A percentile compares a stretch with the other conserved stretches of the same genome.
phyloP scores from a whole-genome alignment of 192 early-diverging fungal genomes.

The Irineochytrium annulatum region DNA sequence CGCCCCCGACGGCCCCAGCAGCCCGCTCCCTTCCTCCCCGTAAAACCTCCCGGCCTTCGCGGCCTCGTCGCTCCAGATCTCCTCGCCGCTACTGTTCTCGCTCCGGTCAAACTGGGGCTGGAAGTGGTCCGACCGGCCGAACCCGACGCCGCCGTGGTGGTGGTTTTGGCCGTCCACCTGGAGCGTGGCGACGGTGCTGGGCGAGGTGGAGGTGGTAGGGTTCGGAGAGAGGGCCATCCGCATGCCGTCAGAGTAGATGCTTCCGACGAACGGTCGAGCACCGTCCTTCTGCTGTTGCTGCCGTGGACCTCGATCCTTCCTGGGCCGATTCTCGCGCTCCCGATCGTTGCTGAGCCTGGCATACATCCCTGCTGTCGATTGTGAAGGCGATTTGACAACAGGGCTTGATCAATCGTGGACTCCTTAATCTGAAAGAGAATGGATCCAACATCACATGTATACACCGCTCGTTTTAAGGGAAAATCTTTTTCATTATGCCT shows the following conservation, averaged over 20 bases:
- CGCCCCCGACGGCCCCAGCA: neutral
- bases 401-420: too few species aligned
- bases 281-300: neutral
- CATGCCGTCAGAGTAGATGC: neutral
- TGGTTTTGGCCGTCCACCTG: neutral
- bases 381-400: neutral
- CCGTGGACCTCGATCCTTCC: neutral
- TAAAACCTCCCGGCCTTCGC: neutral
- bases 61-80: slow-evolving; percentile 10
- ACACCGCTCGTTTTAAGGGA: too few species aligned
- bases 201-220: neutral
- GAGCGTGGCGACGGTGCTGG: neutral
- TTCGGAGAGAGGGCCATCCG: slow-evolving; percentile 8
- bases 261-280: neutral
- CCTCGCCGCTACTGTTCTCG: slow-evolving; percentile 6
- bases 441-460: too few species aligned
- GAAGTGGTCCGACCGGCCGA: neutral
- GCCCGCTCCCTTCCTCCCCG: neutral
- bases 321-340: neutral
- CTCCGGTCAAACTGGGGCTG: neutral
- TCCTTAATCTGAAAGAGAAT: too few species aligned
- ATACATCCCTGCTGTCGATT: neutral
- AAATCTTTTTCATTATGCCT: too few species aligned
- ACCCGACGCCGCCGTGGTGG: neutral
- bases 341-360: neutral